Conservation (phyloP, 139 green algal species). For the Chlorokybus atmophyticus region DNA sequence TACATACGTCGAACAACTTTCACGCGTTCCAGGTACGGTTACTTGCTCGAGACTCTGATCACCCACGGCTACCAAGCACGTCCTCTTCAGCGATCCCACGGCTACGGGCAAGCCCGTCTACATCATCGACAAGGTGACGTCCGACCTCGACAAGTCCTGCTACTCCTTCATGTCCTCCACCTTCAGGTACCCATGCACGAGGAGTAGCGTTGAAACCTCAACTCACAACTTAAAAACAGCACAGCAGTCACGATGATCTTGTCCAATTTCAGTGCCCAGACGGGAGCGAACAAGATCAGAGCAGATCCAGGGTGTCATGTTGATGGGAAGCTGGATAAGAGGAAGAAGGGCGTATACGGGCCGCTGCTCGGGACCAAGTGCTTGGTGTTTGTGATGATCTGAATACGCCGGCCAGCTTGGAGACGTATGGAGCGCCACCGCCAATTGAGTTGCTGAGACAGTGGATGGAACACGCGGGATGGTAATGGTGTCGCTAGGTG, state of each 20-base stretch:
- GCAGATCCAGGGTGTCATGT: conserved; percentile 61
- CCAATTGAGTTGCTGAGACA: conserved; percentile 37
- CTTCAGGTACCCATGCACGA: no score
- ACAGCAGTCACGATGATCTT: no score
- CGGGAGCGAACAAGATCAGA: conserved; percentile 59
- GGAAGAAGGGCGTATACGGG: conserved; percentile 31
- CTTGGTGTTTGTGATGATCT: conserved; percentile 36
- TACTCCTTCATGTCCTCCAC: conserved; percentile 51
- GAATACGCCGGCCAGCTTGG: conserved; percentile 32
- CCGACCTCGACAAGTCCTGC: conserved; percentile 33
- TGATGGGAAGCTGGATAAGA: conserved; percentile 39
- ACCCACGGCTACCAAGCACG: conserved; percentile 18
- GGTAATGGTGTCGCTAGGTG: no score
- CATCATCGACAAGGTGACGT: conserved; percentile 36
- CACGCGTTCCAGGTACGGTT: no score
- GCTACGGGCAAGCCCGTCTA: conserved; percentile 62
- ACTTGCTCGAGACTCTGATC: conserved; percentile 34
- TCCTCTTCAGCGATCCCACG: conserved; percentile 31
- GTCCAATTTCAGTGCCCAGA: no score
- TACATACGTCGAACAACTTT: no score
- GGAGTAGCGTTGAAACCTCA: no score
- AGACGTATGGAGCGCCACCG: conserved; percentile 34
- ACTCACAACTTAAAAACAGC: no score
- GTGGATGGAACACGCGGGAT: conserved; percentile 28
- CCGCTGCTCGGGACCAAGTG: conserved; percentile 16